A percentile compares a stretch with the other conserved stretches of the same genome.
Evolutionary conservation across 306 rosid genomes (phyloP).

Genomic region (Trifolium dubium): DNA sequence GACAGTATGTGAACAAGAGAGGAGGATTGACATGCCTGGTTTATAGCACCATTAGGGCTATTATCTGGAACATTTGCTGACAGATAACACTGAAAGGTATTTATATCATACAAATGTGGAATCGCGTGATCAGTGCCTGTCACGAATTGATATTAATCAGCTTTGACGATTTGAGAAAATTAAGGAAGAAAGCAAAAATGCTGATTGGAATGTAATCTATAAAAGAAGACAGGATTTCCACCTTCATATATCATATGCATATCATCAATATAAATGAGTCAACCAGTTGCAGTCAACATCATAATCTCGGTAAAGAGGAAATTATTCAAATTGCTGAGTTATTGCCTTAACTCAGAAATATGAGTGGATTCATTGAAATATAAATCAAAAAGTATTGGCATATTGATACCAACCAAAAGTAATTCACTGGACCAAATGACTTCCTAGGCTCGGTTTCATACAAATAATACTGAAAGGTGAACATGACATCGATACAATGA

Average conservation of each 20-base stretch:
- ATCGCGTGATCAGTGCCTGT: conserved; percentile 95
- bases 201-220: conserved; percentile 15
- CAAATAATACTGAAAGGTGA: conserved; percentile 17
- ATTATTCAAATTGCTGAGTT: conserved; percentile 28
- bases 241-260: background rate
- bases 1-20: conserved; percentile 20
- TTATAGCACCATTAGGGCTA: conserved; percentile 76
- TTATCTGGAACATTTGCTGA: conserved; percentile 71
- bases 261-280: background rate
- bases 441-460: conserved; percentile 19
- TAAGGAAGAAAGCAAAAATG: conserved; percentile 9
- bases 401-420: conserved; percentile 13
- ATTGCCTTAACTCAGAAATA: conserved; percentile 19
- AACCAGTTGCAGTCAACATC: conserved; percentile 4
- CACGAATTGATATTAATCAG: conserved; percentile 31
- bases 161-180: conserved; percentile 14
- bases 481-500: background rate
- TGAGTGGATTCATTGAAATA: conserved; percentile 10
- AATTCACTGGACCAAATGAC: conserved; percentile 24
- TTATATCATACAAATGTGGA: conserved; percentile 85
- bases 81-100: conserved; percentile 84
- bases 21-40: conserved; percentile 68
- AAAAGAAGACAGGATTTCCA: conserved; percentile 1
- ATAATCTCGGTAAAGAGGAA: conserved; percentile 21
- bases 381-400: conserved; percentile 10